phyloP scores from a whole-genome alignment of 2,329 filamentous ascomycete genomes.

The Rasamsonia emersonii region DNA sequence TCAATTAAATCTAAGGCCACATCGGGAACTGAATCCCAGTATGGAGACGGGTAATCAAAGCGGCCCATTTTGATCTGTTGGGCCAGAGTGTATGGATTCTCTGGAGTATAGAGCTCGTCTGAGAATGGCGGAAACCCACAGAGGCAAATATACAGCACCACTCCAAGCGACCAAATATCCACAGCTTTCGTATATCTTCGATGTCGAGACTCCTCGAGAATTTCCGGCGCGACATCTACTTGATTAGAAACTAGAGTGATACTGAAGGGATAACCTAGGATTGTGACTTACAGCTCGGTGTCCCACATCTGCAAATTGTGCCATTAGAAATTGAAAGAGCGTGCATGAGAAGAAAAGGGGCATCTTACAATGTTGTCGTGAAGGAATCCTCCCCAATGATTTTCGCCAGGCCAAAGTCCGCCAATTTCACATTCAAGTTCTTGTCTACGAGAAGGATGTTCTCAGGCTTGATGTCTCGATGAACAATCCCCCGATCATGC shows the following conservation, averaged over 20 bases:
- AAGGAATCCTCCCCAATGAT: constrained; percentile 98
- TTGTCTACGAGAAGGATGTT: constrained; percentile 88
- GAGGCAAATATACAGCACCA: constrained; percentile 93
- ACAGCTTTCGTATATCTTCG: constrained; percentile 91
- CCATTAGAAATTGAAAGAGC: constrained; percentile 15
- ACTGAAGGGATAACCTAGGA: neutral
- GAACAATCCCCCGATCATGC: constrained; percentile 96
- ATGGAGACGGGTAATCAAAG: constrained; percentile 93
- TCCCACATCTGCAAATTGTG: constrained; percentile 57
- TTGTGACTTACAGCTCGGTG: constrained; percentile 65
- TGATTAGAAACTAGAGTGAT: neutral
- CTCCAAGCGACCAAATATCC: constrained; percentile 94
- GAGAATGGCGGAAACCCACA: constrained; percentile 97
- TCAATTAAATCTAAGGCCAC: constrained; percentile 89
- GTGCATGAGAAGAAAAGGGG: neutral
- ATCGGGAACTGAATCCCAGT: constrained; percentile 86
- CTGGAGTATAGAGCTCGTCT: constrained; percentile 72
- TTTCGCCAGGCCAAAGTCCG: constrained; percentile 94
- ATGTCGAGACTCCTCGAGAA: constrained; percentile 70
- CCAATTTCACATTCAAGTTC: constrained; percentile 77
- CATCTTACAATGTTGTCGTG: constrained; percentile 71
- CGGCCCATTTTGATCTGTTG: constrained; percentile 83
- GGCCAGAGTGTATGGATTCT: constrained; percentile 78
- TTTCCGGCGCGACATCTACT: constrained; percentile 82
- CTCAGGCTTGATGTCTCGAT: constrained; percentile 95